Percentiles rank a stretch among this genome's conserved stretches.
phyloP scores from a whole-genome alignment of 768 basidiomycete species.

The Naganishia friedmannii region DNA sequence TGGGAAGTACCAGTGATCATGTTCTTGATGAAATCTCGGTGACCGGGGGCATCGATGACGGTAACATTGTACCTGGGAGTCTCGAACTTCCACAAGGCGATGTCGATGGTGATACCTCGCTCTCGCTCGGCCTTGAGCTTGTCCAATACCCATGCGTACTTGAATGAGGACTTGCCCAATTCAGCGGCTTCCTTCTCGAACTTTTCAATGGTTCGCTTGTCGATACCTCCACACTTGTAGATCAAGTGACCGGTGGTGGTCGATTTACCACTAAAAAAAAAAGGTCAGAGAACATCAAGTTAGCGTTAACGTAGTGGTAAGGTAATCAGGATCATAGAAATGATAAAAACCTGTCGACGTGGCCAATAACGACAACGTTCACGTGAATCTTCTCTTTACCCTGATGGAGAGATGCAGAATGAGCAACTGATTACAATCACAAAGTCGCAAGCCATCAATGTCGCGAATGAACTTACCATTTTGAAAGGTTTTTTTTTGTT shows the following conservation, averaged over 20 bases:
- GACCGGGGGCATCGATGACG: slow-evolving; percentile 90
- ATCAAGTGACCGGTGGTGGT: slow-evolving; percentile 99
- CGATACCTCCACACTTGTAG: slow-evolving; percentile 99
- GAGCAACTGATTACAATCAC: neutral
- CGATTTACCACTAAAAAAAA: too few relatives aligned
- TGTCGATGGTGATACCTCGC: slow-evolving; percentile 99
- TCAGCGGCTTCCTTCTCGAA: slow-evolving; percentile 99
- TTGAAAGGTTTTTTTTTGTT: slow-evolving; percentile 1
- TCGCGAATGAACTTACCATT: neutral
- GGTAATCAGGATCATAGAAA: too few relatives aligned
- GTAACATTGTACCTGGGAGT: slow-evolving; percentile 90
- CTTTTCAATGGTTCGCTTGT: slow-evolving; percentile 72
- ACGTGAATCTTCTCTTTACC: slow-evolving; percentile 82
- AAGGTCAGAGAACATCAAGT: too few relatives aligned
- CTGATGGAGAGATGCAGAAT: slow-evolving; percentile 43
- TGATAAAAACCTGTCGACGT: too few relatives aligned
- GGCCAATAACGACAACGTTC: slow-evolving; percentile 73
- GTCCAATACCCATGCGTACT: slow-evolving; percentile 97
- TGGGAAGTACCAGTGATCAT: slow-evolving; percentile 99
- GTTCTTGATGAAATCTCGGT: slow-evolving; percentile 99
- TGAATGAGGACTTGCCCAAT: slow-evolving; percentile 98
- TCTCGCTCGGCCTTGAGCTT: slow-evolving; percentile 99
- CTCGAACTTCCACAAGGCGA: slow-evolving; percentile 99
- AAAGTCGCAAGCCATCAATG: neutral
- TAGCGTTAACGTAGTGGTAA: too few relatives aligned